Evolutionary conservation across 2,329 filamentous ascomycete species (phyloP).

Genomic region (Ophiosphaerella narmari): DNA sequence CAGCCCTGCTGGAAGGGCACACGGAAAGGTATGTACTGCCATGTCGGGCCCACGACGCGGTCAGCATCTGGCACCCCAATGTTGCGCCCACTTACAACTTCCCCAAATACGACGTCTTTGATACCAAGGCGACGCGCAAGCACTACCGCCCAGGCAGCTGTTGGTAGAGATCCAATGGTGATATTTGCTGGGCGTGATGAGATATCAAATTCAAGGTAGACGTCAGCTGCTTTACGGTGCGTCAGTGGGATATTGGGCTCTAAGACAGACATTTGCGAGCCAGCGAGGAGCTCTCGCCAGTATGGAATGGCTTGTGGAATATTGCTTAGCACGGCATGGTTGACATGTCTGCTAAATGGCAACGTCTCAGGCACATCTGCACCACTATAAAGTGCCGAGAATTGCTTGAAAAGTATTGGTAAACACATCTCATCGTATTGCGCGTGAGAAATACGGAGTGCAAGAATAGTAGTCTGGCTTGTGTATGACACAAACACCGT

Average conservation of each 20-base stretch:
- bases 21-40: conserved; percentile 69
- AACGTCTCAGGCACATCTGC: conserved; percentile 30
- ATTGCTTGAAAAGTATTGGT: conserved; percentile 64
- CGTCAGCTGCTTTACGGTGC: conserved; percentile 32
- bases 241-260: conserved; percentile 37
- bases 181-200: conserved; percentile 57
- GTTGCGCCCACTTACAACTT: conserved; percentile 68
- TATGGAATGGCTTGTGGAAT: conserved; percentile 60
- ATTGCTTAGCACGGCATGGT: conserved; percentile 45
- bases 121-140: conserved; percentile 60
- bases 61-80: conserved; percentile 61
- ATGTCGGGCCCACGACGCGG: conserved; percentile 66
- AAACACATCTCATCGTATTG: conserved; percentile 73
- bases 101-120: conserved; percentile 67
- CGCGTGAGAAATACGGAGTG: conserved; percentile 68
- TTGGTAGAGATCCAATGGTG: conserved; percentile 68
- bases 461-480: conserved; percentile 56
- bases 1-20: conserved; percentile 59
- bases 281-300: conserved; percentile 64
- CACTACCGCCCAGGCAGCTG: conserved; percentile 68
- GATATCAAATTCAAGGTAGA: conserved; percentile 44
- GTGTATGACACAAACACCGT: conserved; percentile 63
- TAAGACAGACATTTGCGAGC: conserved; percentile 55
- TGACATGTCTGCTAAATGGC: conserved; percentile 55
- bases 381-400: conserved; percentile 59